phyloP scores from a whole-genome alignment of 2,329 filamentous ascomycete species.

The Phialemoniopsis sp. region DNA sequence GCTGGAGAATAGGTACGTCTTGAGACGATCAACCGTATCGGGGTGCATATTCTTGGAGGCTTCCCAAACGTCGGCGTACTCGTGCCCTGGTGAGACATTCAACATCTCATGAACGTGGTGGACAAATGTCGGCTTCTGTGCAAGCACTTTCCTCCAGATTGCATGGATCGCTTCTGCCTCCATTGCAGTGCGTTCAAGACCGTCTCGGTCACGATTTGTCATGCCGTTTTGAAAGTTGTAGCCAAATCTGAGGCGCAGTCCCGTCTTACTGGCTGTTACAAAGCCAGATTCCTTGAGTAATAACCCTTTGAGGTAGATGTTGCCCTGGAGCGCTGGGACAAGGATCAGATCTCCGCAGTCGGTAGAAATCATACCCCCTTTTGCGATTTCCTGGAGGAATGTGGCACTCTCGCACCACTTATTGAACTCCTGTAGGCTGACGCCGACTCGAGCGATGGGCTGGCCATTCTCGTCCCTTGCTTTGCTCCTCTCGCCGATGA shows the following conservation, averaged over 20 bases:
- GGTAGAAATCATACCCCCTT: constrained; percentile 3
- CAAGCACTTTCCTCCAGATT: constrained; percentile 14
- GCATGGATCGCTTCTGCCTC: constrained; percentile 11
- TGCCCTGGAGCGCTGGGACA: constrained; percentile 10
- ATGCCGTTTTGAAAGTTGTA: constrained; percentile 17
- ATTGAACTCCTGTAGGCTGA: constrained; percentile 8
- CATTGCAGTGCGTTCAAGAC: constrained; percentile 7
- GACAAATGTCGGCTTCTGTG: constrained; percentile 5
- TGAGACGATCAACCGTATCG: constrained; percentile 4
- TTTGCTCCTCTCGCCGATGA: constrained; percentile 11
- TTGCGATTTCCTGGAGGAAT: constrained; percentile 9
- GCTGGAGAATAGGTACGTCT: constrained; percentile 9
- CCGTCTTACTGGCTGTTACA: constrained; percentile 15
- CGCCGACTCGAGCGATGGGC: constrained; percentile 1
- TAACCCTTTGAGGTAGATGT: constrained; percentile 17
- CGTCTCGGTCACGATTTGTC: constrained; percentile 16
- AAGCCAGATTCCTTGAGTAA: constrained; percentile 9
- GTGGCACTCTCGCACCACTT: constrained; percentile 14
- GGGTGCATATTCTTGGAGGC: constrained; percentile 6
- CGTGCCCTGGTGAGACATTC: constrained; percentile 6
- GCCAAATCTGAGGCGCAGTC: constrained; percentile 12
- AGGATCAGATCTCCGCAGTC: constrained; percentile 13
- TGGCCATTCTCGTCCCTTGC: constrained; percentile 8
- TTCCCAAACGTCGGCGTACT: constrained; percentile 14
- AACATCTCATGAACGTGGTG: constrained; percentile 11